Base-by-base conservation (phyloP, 2,329 filamentous ascomycete species). In the Zopfia rhizophila region DNA sequence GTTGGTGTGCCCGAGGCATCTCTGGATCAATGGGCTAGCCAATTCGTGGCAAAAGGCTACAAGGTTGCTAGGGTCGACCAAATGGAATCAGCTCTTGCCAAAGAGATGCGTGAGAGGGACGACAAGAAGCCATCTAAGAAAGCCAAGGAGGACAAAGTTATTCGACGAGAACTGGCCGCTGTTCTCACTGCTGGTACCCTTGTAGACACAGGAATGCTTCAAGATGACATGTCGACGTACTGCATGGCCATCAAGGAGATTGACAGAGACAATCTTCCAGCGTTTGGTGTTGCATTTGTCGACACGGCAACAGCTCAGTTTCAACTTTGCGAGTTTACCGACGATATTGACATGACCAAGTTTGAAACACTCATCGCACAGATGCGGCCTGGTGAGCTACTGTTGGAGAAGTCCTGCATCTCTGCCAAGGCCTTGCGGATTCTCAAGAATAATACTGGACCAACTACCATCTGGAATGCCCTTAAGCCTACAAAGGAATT, bases 361-460 rank as follows among this genome's bases (percentile, higher is more conserved):
- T 97, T 99, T 58, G 94, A 99, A 76, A 99, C 94, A 0, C 89
- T 99, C 53, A 86, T 99, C 25, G 94, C 94, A 12, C 94, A 99
- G 70, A 96, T 87, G 12, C 84, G 88, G 14, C 94, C 94, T 0
- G 88, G 90, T 37, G 94, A 99, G 72, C 75, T 99, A 31, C 76
- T 99, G 0, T 76, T 99, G 0, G 94, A 99, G 68, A 97, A 73
- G 71, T 89, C 87, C 0, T 86, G 80, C 19, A 78, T 97, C 21
- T 97, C 92, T 0, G 85, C 88, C n/a, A 96, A 94, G 67, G 90
- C 90, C 0, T 73, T 96, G 46, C 88, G 94, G 3, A 96, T 99
- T 30, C 78, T 99, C 56, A 99, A 97, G 75, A 97, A 96, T 69
- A 97, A 95, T 70, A 97, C 92, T 0, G 83, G 85, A 1, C 92